phyloP scores from a whole-genome alignment of 805 yeast species.

The Isabelozyma gotoi region DNA sequence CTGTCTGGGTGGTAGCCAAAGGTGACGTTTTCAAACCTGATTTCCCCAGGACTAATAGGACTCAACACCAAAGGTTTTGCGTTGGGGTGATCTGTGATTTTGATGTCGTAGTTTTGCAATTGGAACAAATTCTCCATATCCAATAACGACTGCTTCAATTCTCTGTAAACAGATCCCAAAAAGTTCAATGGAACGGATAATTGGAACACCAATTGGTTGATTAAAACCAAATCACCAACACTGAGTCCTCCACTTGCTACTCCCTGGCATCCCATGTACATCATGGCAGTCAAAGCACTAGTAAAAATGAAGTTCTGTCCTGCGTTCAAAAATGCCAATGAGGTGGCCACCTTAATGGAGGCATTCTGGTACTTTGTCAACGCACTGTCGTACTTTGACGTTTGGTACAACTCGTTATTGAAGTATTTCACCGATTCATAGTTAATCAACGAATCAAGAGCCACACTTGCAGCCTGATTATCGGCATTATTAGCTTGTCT shows the following conservation, averaged over 20 bases:
- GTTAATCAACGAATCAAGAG: slow-evolving; percentile 89
- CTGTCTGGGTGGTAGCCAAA: slow-evolving; percentile 91
- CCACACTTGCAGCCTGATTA: slow-evolving; percentile 92
- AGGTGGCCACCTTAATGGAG: slow-evolving; percentile 79
- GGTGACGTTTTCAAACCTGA: slow-evolving; percentile 84
- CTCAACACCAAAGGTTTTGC: slow-evolving; percentile 61
- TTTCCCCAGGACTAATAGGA: slow-evolving; percentile 61
- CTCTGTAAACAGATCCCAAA: slow-evolving; percentile 93
- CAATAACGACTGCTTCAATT: slow-evolving; percentile 83
- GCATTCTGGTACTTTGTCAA: slow-evolving; percentile 72
- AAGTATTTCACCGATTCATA: slow-evolving; percentile 93
- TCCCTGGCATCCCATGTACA: slow-evolving; percentile 97
- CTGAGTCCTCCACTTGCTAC: slow-evolving; percentile 79
- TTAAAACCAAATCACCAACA: slow-evolving; percentile 92
- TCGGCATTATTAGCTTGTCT: slow-evolving; percentile 88
- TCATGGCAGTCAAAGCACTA: slow-evolving; percentile 89
- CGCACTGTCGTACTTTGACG: slow-evolving; percentile 74
- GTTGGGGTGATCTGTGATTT: slow-evolving; percentile 57
- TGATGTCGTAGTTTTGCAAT: slow-evolving; percentile 71
- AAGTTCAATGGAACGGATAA: slow-evolving; percentile 92
- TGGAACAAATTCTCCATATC: slow-evolving; percentile 96
- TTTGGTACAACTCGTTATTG: slow-evolving; percentile 83
- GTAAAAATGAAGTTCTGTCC: slow-evolving; percentile 84
- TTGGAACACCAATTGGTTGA: slow-evolving; percentile 95
- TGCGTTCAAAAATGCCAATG: slow-evolving; percentile 72